Conservation (phyloP, 23 red algal genomes). For the Chondrus crispus region DNA sequence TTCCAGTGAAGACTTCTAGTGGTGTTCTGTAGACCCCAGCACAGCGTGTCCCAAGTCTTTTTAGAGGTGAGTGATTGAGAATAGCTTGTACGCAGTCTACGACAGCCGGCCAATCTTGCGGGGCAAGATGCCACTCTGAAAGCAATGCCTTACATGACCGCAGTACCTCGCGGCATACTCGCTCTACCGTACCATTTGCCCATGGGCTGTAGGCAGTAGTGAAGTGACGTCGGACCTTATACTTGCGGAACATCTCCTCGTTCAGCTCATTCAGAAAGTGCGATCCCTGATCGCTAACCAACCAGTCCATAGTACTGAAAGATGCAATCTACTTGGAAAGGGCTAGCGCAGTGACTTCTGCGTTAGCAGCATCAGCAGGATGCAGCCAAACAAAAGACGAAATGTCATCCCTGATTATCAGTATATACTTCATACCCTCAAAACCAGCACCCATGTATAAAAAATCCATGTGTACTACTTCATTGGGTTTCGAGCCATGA, state of each 20-base stretch:
- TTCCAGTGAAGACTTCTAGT: background rate
- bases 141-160: background rate
- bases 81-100: background rate
- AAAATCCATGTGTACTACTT: constrained; percentile 29
- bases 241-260: background rate
- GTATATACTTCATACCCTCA: background rate
- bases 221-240: constrained; percentile 17
- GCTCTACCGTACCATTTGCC: constrained; percentile 29
- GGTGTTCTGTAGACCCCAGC: background rate
- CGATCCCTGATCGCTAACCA: background rate
- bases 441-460: constrained; percentile 3
- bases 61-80: background rate
- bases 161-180: background rate
- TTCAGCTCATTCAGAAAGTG: background rate
- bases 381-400: constrained; percentile 9
- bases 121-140: background rate
- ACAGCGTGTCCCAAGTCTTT: background rate
- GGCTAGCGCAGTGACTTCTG: background rate
- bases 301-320: background rate
- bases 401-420: constrained; percentile 8
- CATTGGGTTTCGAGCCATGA: constrained; percentile 1
- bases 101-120: background rate
- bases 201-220: constrained; percentile 31
- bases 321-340: background rate
- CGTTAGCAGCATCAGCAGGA: background rate